Base-by-base conservation (phyloP, 176 grass and related monocot species). In the Avena atlantica region DNA sequence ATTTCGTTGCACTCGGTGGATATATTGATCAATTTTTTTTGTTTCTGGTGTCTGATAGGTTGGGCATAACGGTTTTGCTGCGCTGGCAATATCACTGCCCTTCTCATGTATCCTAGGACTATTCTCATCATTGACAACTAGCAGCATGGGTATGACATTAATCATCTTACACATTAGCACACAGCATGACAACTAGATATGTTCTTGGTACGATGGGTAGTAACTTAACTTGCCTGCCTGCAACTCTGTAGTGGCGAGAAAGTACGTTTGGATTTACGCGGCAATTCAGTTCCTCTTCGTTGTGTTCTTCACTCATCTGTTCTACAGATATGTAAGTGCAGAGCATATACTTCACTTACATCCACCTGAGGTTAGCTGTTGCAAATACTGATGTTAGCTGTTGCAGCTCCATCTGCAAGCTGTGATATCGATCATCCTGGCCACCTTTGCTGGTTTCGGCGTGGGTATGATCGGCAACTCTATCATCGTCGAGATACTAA, bases 381-480 rank as follows among this genome's bases (percentile, higher is more conserved):
- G 70, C 31, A 57, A n/a, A 1, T 4, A 19, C 3, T 83, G 51
- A 73, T 55, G 14, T 6, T 13, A 57, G 8, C 4, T 23, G 31
- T 84, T 91, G 60, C 90, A 98, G 96, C 88, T 95, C 50, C 92
- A 92, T 88, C 52, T 98, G 88, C 96, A 96, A 76, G 85, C 86
- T 0, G 90, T 95, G 78, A 98, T 98, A 79, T 92, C 96, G 5
- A 96, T 98, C 87, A 92, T 98, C 72, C 84, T 98, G 19, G 93
- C 96, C 20, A 98, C 93, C 19, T 98, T 98, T 65, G 88, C 93
- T 13, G 96, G 96, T 36, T 98, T 98, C 12, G 96, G 96, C 6
- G 76, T 96, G 76, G 93, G 92, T 8, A 98, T 98, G 96, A 94
- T 83, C 13, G 92, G 72, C 52, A 98, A 94, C 70, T 96, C 93